Evolutionary conservation across 73 alveolate genomes (phyloP).

Genomic region (Paramecium primaurelia): DNA sequence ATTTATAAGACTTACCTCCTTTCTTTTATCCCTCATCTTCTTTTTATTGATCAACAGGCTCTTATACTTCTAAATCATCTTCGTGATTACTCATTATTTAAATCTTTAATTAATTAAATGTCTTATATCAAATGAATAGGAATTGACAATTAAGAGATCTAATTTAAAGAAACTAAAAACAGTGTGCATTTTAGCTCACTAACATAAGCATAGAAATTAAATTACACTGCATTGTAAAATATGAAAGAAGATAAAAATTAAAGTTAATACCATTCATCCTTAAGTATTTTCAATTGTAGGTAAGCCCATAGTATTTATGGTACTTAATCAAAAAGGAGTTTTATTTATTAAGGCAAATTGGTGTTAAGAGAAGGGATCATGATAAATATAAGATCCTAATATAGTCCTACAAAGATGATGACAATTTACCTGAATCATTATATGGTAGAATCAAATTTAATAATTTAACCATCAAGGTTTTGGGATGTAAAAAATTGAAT

Average conservation of each 20-base stretch:
- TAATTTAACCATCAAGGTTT: not conserved
- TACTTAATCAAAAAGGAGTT: not conserved
- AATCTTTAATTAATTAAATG: not conserved
- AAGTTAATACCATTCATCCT: not conserved
- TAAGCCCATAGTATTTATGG: not conserved
- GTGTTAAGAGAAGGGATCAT: not conserved
- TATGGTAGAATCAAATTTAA: not conserved
- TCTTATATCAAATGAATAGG: not conserved
- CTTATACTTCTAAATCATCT: slow-evolving; percentile 17
- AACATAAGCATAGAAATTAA: not conserved
- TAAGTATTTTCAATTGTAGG: not conserved
- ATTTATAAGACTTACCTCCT: not conserved
- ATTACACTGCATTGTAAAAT: not conserved
- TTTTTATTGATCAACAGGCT: not conserved
- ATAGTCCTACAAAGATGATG: not conserved
- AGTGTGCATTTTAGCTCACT: not conserved
- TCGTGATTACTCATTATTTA: not conserved
- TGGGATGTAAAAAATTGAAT: not conserved
- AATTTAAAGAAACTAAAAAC: not conserved
- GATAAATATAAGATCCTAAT: not conserved
- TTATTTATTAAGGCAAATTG: not conserved
- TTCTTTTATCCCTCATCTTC: not conserved
- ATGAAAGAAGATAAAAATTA: not conserved
- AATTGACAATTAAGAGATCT: not conserved
- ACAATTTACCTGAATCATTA: not conserved